A percentile compares a stretch with the other conserved stretches of the same genome.
Evolutionary conservation across 306 rosid genomes (phyloP).

Genomic region (Rosa rugosa): DNA sequence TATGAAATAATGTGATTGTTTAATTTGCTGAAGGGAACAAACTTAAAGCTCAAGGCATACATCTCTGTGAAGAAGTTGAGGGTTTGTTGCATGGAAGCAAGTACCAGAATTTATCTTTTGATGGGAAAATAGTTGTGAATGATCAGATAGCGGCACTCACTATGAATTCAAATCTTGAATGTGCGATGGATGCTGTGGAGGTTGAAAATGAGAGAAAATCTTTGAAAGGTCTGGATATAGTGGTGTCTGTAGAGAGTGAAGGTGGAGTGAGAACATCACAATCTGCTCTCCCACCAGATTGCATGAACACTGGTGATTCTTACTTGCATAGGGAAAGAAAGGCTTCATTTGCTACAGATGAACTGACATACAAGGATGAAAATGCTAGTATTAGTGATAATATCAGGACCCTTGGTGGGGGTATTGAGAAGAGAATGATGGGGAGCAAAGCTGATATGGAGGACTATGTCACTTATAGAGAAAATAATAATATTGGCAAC

Average conservation of each 20-base stretch:
- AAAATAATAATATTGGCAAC: not conserved
- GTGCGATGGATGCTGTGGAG: not conserved
- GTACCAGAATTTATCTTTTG: not conserved
- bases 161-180: not conserved
- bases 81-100: not conserved
- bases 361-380: not conserved
- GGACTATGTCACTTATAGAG: not conserved
- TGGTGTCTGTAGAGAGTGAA: not conserved
- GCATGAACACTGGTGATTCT: conserved; percentile 2
- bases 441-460: not conserved
- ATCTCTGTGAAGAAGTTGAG: not conserved
- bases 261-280: not conserved
- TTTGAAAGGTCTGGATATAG: not conserved
- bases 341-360: not conserved
- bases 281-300: not conserved
- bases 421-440: too few relatives aligned
- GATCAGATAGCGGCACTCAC: not conserved
- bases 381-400: not conserved
- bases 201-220: not conserved
- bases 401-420: not conserved
- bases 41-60: not conserved
- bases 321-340: not conserved
- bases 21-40: not conserved
- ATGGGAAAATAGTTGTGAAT: conserved; percentile 11
- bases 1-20: not conserved